Evolutionary conservation across 805 yeast species (phyloP).

Genomic region (Hanseniaspora singularis): DNA sequence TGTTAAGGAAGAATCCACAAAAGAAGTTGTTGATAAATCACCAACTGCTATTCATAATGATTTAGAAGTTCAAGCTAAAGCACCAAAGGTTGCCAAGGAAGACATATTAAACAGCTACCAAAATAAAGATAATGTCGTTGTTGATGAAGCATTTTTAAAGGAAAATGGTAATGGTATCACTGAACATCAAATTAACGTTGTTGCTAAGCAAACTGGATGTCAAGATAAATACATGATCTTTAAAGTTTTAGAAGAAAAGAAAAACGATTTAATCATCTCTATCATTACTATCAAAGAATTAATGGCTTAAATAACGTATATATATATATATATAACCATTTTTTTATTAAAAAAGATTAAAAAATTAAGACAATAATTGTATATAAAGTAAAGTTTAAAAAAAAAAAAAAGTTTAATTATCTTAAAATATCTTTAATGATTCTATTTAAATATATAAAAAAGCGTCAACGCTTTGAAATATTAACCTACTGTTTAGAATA

Average conservation of each 20-base stretch:
- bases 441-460: too few relatives aligned
- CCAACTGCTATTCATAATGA: conserved; percentile 13
- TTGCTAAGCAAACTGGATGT: conserved; percentile 12
- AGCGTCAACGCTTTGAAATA: too few relatives aligned
- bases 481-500: conserved; percentile 20
- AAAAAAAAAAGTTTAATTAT: too few relatives aligned
- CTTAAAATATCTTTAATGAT: too few relatives aligned
- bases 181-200: conserved; percentile 12
- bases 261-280: conserved; percentile 8
- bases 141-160: conserved; percentile 9
- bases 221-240: conserved; percentile 11
- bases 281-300: conserved; percentile 12
- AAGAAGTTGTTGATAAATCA: background rate
- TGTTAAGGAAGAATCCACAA: background rate
- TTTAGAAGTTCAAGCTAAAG: conserved; percentile 11
- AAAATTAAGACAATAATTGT: background rate
- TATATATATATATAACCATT: background rate
- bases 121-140: conserved; percentile 5
- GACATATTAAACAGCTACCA: conserved; percentile 1
- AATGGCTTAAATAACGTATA: background rate
- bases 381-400: background rate
- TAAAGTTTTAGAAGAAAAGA: conserved; percentile 11
- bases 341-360: background rate
- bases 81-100: conserved; percentile 8
- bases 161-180: conserved; percentile 12